A percentile compares a stretch with the other conserved stretches of the same genome.
phyloP scores from a whole-genome alignment of 2,329 filamentous ascomycete species.

The Didymella arachidicola region DNA sequence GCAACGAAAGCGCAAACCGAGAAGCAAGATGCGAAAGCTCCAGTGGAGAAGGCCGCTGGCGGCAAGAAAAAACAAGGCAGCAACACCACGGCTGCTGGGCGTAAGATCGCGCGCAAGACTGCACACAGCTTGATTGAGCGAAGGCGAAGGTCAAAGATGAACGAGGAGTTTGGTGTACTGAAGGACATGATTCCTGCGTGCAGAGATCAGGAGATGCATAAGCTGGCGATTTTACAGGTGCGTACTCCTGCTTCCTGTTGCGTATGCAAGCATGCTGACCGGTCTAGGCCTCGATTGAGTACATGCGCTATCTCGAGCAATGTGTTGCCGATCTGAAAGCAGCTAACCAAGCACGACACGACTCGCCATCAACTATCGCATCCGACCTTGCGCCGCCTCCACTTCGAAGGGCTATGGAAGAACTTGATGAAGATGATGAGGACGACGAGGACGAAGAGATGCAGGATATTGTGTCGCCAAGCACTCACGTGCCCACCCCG shows the following conservation, averaged over 20 bases:
- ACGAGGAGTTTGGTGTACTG: constrained; percentile 92
- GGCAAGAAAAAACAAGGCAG: constrained; percentile 76
- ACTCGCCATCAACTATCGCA: constrained; percentile 35
- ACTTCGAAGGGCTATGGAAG: constrained; percentile 12
- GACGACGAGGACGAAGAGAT: constrained; percentile 57
- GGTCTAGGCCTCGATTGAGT: constrained; percentile 88
- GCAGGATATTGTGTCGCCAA: constrained; percentile 48
- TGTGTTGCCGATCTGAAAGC: constrained; percentile 81
- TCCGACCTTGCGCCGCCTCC: constrained; percentile 39
- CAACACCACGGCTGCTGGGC: constrained; percentile 81
- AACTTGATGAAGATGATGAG: constrained; percentile 51
- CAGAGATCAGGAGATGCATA: constrained; percentile 95
- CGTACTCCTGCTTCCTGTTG: constrained; percentile 2
- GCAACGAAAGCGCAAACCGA: constrained; percentile 32
- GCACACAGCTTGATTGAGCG: constrained; percentile 96
- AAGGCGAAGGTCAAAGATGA: constrained; percentile 93
- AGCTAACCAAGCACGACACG: constrained; percentile 40
- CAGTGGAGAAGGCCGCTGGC: constrained; percentile 40
- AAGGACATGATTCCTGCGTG: constrained; percentile 97
- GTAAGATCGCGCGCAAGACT: constrained; percentile 94
- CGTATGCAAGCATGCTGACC: constrained; percentile 4
- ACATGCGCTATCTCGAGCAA: constrained; percentile 90
- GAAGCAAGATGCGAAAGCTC: constrained; percentile 32
- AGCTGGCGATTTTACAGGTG: constrained; percentile 92
- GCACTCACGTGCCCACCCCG: constrained; percentile 25